A percentile compares a stretch with the other conserved stretches of the same genome.
Conservation (phyloP, 352 stramenopile species). For the Pythium brachiatum region DNA sequence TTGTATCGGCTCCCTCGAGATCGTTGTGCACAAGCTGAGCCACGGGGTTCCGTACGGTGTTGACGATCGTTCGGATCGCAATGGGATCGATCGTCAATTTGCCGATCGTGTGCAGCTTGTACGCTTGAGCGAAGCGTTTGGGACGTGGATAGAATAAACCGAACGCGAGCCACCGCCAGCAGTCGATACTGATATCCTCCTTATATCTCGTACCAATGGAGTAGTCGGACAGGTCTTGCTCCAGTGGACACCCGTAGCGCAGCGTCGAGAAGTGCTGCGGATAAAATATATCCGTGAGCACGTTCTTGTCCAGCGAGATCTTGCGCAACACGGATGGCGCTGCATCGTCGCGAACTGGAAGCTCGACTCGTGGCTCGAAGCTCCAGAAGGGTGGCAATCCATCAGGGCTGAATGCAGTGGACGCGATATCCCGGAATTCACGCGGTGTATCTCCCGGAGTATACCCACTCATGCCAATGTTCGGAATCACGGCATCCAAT, state of each 20-base stretch:
- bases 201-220: neutral
- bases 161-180: conserved; percentile 24
- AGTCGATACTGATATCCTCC: neutral
- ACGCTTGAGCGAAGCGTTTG: conserved; percentile 4
- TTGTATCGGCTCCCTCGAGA: neutral
- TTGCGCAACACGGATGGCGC: neutral
- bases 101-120: conserved; percentile 8
- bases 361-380: no score
- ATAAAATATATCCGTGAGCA: neutral
- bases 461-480: no score
- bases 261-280: conserved; percentile 11
- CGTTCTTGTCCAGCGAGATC: conserved; percentile 6
- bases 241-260: conserved; percentile 8
- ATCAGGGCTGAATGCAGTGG: no score
- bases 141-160: conserved; percentile 23
- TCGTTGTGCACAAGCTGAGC: conserved; percentile 8
- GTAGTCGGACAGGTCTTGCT: conserved; percentile 3
- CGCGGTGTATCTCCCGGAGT: no score
- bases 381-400: no score
- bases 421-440: neutral
- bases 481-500: no score
- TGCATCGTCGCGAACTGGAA: no score
- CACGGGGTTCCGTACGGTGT: conserved; percentile 5
- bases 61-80: neutral
- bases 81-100: neutral